phyloP scores from a whole-genome alignment of 345 rosid genomes.

The Erodium maritimum region DNA sequence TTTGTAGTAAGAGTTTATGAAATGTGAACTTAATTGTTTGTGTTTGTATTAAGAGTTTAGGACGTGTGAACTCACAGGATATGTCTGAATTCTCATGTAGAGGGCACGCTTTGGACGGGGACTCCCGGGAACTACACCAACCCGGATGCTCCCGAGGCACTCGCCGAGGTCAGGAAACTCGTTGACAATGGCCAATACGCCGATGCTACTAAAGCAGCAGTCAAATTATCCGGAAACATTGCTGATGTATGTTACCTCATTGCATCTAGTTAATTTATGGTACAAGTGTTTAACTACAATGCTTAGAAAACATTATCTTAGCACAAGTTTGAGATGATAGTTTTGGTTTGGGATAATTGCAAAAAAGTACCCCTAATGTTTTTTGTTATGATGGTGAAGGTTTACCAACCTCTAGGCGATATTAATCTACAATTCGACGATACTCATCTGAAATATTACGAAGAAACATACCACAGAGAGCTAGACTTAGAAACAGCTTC shows the following conservation, averaged over 20 bases:
- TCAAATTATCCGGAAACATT: slow-evolving; percentile 43
- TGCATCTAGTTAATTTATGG: too few species aligned
- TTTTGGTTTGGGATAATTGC: background rate
- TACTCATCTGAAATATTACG: slow-evolving; percentile 51
- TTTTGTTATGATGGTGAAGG: slow-evolving; percentile 32
- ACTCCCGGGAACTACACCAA: slow-evolving; percentile 57
- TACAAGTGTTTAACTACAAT: background rate
- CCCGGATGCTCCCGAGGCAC: slow-evolving; percentile 49
- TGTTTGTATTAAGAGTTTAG: too few species aligned
- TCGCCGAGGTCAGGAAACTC: slow-evolving; percentile 52
- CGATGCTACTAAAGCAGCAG: slow-evolving; percentile 65
- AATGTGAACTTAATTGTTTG: too few species aligned
- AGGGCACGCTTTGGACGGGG: slow-evolving; percentile 91
- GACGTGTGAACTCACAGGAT: background rate
- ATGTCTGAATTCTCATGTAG: slow-evolving; percentile 20
- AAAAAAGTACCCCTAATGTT: background rate
- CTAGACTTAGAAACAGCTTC: slow-evolving; percentile 80
- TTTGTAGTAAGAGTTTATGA: too few species aligned
- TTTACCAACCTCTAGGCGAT: slow-evolving; percentile 83
- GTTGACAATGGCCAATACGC: slow-evolving; percentile 47
- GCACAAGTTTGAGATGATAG: background rate
- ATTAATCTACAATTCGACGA: slow-evolving; percentile 62
- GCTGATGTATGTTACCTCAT: slow-evolving; percentile 33
- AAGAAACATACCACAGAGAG: slow-evolving; percentile 65
- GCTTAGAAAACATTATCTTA: too few species aligned